These are phyloP conservation scores for Chloroidium sp. DNA, from an alignment of 163 green algal species.

Conservation along the genomic window DNA sequence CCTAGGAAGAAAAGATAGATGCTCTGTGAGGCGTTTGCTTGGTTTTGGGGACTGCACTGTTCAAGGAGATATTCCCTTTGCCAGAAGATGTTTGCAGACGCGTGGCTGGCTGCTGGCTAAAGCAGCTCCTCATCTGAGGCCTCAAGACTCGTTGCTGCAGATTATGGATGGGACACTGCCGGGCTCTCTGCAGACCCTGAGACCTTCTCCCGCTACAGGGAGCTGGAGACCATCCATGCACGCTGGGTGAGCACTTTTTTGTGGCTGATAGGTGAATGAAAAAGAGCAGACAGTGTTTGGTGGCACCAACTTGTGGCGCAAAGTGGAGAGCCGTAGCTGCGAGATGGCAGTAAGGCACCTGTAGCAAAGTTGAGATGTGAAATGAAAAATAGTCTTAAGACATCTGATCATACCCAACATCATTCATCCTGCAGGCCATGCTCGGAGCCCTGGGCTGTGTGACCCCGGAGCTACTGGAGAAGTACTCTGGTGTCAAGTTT, in stretches of 20 bases:
- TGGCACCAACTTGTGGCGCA: neutral
- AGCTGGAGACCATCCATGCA: constrained; percentile 31
- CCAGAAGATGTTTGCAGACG: no score
- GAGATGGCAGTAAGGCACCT: no score
- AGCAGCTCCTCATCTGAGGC: no score
- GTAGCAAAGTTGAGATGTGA: no score
- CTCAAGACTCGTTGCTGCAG: constrained; percentile 26
- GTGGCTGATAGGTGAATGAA: neutral
- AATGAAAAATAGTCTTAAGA: no score
- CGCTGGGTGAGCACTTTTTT: constrained; percentile 2
- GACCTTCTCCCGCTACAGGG: constrained; percentile 59
- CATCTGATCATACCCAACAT: neutral
- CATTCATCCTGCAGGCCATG: constrained; percentile 22
- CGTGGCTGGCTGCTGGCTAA: no score
- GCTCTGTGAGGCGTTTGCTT: no score
- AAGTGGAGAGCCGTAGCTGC: no score
- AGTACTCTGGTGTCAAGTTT: constrained; percentile 50
- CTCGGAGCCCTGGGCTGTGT: constrained; percentile 84
- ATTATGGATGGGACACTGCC: constrained; percentile 90
- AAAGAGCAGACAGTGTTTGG: neutral
- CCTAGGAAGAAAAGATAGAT: no score
- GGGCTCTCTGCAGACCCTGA: constrained; percentile 69
- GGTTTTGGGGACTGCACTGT: no score
- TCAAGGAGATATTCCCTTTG: no score
- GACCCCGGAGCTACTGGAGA: constrained; percentile 62